Evolutionary conservation across 306 rosid species (phyloP).

Genomic region (Cucurbita maxima): DNA sequence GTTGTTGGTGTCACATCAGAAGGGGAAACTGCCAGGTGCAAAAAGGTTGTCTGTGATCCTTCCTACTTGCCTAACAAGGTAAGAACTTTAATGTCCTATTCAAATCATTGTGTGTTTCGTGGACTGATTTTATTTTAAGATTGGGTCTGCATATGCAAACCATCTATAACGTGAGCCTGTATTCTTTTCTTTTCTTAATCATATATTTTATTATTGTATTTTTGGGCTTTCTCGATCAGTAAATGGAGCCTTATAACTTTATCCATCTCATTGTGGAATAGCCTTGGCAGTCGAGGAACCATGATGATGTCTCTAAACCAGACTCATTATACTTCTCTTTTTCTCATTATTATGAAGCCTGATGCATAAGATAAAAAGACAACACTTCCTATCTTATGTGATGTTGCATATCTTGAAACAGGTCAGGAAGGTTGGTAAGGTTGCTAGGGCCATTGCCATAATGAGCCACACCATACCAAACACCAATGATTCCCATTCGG

Average conservation of each 20-base stretch:
- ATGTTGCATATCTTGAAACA: slow-evolving; percentile 21
- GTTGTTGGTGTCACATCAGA: slow-evolving; percentile 90
- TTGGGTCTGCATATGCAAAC: background rate
- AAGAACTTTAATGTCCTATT: background rate
- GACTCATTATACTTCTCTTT: background rate
- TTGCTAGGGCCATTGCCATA: slow-evolving; percentile 94
- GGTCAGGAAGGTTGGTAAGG: slow-evolving; percentile 93
- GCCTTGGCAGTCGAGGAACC: background rate
- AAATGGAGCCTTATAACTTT: background rate
- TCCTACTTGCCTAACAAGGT: slow-evolving; percentile 88
- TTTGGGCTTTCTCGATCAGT: background rate
- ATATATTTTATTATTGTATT: background rate
- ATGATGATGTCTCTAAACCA: background rate
- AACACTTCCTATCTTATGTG: background rate
- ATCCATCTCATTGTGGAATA: background rate
- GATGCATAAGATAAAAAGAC: background rate
- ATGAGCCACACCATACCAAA: slow-evolving; percentile 92
- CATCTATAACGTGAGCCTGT: background rate
- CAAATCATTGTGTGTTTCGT: background rate
- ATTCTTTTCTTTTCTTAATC: background rate
- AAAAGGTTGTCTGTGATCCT: slow-evolving; percentile 91
- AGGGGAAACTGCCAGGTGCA: slow-evolving; percentile 96
- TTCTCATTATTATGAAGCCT: background rate
- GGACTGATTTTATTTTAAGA: background rate
- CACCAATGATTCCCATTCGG: slow-evolving; percentile 75